phyloP scores from a whole-genome alignment of 2,329 filamentous ascomycete genomes.

The Pestalotiopsis sp. region DNA sequence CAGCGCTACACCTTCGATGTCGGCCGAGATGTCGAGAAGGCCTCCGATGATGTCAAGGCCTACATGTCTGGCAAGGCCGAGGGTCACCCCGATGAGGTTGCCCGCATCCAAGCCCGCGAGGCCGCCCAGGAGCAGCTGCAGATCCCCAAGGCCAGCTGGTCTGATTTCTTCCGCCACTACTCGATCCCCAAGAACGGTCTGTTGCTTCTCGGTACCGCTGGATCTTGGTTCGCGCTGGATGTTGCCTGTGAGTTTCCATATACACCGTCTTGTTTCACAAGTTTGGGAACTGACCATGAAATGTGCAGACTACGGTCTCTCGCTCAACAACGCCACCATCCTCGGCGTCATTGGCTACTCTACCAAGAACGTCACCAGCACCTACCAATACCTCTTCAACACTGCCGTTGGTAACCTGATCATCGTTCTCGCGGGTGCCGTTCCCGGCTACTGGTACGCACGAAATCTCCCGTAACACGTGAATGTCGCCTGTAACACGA shows the following conservation, averaged over 20 bases:
- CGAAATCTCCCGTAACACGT: too few relatives aligned
- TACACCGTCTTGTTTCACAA: slow-evolving; percentile 10
- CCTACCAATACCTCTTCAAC: slow-evolving; percentile 73
- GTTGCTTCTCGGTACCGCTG: slow-evolving; percentile 76
- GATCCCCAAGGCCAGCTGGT: slow-evolving; percentile 70
- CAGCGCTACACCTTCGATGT: slow-evolving; percentile 83
- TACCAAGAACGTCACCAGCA: slow-evolving; percentile 49
- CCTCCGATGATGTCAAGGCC: slow-evolving; percentile 71
- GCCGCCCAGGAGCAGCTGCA: slow-evolving; percentile 57
- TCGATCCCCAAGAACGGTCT: slow-evolving; percentile 70
- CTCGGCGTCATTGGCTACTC: slow-evolving; percentile 73
- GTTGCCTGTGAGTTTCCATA: slow-evolving; percentile 57
- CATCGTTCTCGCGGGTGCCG: slow-evolving; percentile 75
- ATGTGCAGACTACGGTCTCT: slow-evolving; percentile 58
- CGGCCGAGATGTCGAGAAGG: slow-evolving; percentile 73
- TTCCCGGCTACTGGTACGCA: slow-evolving; percentile 79
- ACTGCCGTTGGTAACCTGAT: slow-evolving; percentile 80
- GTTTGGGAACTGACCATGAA: neutral
- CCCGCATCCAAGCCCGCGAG: slow-evolving; percentile 60
- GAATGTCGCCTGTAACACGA: too few relatives aligned
- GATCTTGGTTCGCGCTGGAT: slow-evolving; percentile 74
- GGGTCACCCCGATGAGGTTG: slow-evolving; percentile 67
- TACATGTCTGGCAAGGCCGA: slow-evolving; percentile 69
- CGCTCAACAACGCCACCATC: slow-evolving; percentile 76
- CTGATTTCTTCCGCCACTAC: slow-evolving; percentile 74